Evolutionary conservation across 2,329 filamentous ascomycete species (phyloP), one percentile per base, ranked within the genome.

Genomic region (Ophiocordyceps camponoti-leonardi): DNA sequence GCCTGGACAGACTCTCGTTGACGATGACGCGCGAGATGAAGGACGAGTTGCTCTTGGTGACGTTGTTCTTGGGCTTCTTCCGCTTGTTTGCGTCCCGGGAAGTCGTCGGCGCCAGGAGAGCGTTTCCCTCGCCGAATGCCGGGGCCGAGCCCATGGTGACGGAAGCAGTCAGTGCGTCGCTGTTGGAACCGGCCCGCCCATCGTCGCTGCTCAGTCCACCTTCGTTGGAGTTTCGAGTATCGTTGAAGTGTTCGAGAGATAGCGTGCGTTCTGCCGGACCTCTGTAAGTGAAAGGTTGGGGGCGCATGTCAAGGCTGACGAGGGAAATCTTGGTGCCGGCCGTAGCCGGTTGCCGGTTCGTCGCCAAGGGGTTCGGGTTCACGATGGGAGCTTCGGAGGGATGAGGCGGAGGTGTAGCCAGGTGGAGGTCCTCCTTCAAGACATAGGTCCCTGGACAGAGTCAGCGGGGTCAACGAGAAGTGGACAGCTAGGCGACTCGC

Each of bases 11-110:
- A 5, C 73, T 72, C 55, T 98, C 92, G 56, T 94, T 85, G 16
- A 87, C 81, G 51, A 96, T 94, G 30, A 95, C 90, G 46, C 92
- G 72, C n/a, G 90, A 95, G 28, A 98, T 92, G 58, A 95, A 98
- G 1, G 90, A 94, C 11, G 92, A 98, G 62, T 94, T 96, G 66
- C 87, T 96, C 70, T 98, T 98, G 45, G 90, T 81, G 61, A 98
- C 92, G 61, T 93, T 96, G 64, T 90, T 96, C 72, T 96, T 98
- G 2, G 92, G 92, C 62, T 98, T 98, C 57, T 81, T 77, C 59
- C 79, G 75, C 69, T 95, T 95, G 51, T 76, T 79, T 39, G 76
- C 73, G 56, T 88, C 85, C 56, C 86, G 86, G 28, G 72, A 69
- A 44, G 73, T 72, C 16, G 71, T 67, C 18, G 72, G 69, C 12